Percentiles rank a stretch among this genome's conserved stretches.
These are phyloP conservation scores for Dentipellis fragilis DNA, from an alignment of 768 basidiomycete genomes.

Conservation along the genomic window DNA sequence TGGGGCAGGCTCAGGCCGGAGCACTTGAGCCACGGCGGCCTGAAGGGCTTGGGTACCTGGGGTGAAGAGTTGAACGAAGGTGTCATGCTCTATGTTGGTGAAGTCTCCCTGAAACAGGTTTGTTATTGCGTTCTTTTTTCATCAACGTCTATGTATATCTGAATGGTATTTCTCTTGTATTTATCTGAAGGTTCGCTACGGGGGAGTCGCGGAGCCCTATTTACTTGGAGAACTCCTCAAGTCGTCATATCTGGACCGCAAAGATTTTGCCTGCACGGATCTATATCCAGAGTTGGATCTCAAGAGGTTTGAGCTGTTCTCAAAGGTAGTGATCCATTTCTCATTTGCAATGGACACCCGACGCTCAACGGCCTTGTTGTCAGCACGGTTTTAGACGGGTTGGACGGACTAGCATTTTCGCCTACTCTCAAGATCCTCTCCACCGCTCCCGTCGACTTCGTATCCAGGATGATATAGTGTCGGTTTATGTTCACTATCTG, in stretches of 20 bases:
- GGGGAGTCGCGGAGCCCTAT: not conserved
- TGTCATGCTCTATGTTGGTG: not conserved
- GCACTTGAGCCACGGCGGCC: not conserved
- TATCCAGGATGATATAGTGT: not conserved
- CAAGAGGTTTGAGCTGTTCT: too few species aligned
- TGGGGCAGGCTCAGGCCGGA: not conserved
- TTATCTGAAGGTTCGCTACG: too few species aligned
- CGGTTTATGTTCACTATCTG: not conserved
- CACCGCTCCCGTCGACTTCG: not conserved
- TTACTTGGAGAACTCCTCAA: not conserved
- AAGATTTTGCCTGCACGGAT: too few species aligned
- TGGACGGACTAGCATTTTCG: not conserved
- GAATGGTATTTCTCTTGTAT: not conserved
- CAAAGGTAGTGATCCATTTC: too few species aligned
- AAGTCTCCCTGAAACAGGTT: not conserved
- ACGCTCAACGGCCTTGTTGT: not conserved
- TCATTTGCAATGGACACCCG: too few species aligned
- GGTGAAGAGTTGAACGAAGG: not conserved
- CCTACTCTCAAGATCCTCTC: not conserved
- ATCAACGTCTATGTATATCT: not conserved
- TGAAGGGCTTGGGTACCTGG: not conserved
- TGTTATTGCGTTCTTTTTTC: not conserved
- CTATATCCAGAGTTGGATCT: too few species aligned
- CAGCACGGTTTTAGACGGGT: not conserved
- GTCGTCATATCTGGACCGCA: too few species aligned